Conservation (phyloP, 2,329 filamentous ascomycete species). For the Blastomyces silverae region DNA sequence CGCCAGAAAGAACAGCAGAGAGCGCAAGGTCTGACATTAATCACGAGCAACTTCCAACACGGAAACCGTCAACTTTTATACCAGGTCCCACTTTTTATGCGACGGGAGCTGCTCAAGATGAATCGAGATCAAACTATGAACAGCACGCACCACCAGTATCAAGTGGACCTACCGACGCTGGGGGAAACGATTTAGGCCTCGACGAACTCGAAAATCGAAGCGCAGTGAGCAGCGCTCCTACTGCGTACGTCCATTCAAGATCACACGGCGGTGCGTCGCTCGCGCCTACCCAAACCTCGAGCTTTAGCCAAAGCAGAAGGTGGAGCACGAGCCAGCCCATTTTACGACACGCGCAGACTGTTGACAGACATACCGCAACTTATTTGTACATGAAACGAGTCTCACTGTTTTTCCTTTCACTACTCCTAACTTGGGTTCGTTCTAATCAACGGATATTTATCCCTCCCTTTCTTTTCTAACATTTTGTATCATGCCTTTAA, state of each 20-base stretch:
- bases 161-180: background rate
- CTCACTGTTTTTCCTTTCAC: conserved; percentile 37
- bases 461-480: background rate
- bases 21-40: background rate
- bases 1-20: background rate
- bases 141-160: background rate
- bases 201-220: background rate
- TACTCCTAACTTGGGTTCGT: conserved; percentile 40
- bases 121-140: background rate
- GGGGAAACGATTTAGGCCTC: background rate
- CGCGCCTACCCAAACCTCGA: conserved; percentile 7
- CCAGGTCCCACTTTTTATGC: background rate
- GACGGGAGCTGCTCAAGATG: background rate
- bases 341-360: conserved; percentile 20
- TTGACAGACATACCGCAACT: conserved; percentile 34
- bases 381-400: conserved; percentile 38
- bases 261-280: conserved; percentile 13
- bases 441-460: background rate
- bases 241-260: background rate
- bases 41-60: background rate
- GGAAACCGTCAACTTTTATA: background rate
- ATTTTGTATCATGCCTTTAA: background rate
- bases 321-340: background rate
- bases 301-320: background rate
- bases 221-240: background rate